Base-by-base conservation (phyloP, 495 filamentous ascomycete genomes). In the Entonaema liquescens region DNA sequence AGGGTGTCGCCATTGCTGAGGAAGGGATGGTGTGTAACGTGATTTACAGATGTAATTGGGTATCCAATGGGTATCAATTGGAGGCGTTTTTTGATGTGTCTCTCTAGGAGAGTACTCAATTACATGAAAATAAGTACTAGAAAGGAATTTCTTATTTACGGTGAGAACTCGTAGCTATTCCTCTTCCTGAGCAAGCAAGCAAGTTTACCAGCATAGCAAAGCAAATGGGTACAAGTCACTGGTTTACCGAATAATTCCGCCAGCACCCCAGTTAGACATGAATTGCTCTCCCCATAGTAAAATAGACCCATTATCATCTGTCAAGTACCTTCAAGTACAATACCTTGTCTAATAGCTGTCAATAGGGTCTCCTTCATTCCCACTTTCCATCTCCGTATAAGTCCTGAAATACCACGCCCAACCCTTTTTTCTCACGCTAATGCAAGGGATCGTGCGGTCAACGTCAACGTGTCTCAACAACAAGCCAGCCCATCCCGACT, bases 1-100 rank as follows among this genome's bases (percentile, higher is more conserved):
- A 70, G 40, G 74, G 13, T 59, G 77, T 64, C 28, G 62, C 62
- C 74, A 80, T 78, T 60, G 59, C 56, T 65, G 3, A 40, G 8
- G 66, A 23, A 25, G 28, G 21, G 5, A 35, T 3, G 31, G 23
- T 1, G 54, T 69, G 55, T 66, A 52, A 35, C 12, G 28, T 28
- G 21, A 65, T 21, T 13, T 31, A 38, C 13, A 29, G 29, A 52
- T 60, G 33, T 6, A 36, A 68, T 61, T 65, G 31, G 55, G 23
- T 59, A 71, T 52, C 33, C 15, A 61, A 58, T 38, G 33, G 19
- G 44, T 26, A 35, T 28, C 23, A 59, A 33, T 54, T 36, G 38
- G 47, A 28, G 65, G 59, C 28, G 26, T 61, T 56, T 36, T 31
- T 47, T 62, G 40, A 9, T n/a, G 26, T 55, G 26, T 54, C 6